phyloP scores from a whole-genome alignment of 805 yeast species.

The Ogataea wickerhamii region DNA sequence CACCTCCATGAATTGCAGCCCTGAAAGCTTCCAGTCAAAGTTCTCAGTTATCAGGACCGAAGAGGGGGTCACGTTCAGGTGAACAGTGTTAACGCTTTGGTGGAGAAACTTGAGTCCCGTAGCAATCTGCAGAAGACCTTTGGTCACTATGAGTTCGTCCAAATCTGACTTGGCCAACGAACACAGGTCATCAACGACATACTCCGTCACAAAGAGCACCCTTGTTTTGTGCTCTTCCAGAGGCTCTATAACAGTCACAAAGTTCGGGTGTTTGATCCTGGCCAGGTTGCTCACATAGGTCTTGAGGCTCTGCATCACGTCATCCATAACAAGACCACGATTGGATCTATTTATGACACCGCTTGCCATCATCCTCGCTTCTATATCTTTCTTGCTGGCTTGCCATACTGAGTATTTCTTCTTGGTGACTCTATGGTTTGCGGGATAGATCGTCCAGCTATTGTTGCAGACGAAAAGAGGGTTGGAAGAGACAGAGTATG shows the following conservation, averaged over 20 bases:
- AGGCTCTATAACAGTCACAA: conserved; percentile 81
- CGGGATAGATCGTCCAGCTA: conserved; percentile 84
- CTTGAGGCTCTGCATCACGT: conserved; percentile 61
- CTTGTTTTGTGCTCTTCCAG: conserved; percentile 80
- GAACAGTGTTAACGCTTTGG: conserved; percentile 67
- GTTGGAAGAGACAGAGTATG: conserved; percentile 65
- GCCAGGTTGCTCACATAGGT: conserved; percentile 69
- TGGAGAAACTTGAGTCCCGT: conserved; percentile 83
- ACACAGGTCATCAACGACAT: conserved; percentile 42
- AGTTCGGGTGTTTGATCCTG: conserved; percentile 84
- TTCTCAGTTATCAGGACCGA: conserved; percentile 73
- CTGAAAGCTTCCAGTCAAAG: conserved; percentile 93
- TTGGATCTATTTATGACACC: conserved; percentile 49
- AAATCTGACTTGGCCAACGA: conserved; percentile 42
- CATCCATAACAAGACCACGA: conserved; percentile 49
- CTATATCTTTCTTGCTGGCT: conserved; percentile 77
- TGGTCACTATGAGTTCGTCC: conserved; percentile 66
- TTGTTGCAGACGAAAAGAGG: conserved; percentile 66
- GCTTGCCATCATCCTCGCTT: conserved; percentile 47
- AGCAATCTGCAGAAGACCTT: conserved; percentile 76
- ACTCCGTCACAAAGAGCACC: conserved; percentile 81
- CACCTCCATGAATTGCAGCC: conserved; percentile 55
- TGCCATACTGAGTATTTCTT: conserved; percentile 77
- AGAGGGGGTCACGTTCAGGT: conserved; percentile 73
- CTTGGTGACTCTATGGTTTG: conserved; percentile 63